Percentiles rank a stretch among this genome's conserved stretches.
These are phyloP conservation scores for Cercospora berteroae DNA, from an alignment of 2,329 filamentous ascomycete species.

Conservation along the genomic window DNA sequence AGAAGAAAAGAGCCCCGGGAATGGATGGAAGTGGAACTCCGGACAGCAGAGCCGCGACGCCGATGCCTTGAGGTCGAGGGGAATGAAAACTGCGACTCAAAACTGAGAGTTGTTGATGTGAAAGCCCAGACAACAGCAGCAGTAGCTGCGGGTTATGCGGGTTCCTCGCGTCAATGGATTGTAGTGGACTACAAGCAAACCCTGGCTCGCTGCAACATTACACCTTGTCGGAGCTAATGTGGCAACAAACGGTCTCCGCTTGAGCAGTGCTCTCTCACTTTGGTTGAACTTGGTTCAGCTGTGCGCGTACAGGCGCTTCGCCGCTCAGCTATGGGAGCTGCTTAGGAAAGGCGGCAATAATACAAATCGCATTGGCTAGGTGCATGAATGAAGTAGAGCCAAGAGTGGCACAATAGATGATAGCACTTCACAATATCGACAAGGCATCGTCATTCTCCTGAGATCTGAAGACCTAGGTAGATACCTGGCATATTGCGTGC, in stretches of 20 bases:
- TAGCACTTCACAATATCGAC: neutral
- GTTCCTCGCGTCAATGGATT: neutral
- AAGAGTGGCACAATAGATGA: neutral
- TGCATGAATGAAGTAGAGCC: neutral
- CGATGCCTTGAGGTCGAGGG: slow-evolving; percentile 20
- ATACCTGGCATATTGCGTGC: neutral
- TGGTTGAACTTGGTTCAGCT: neutral
- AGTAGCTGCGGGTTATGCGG: neutral
- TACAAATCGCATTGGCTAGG: neutral
- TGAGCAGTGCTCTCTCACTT: neutral
- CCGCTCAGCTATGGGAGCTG: neutral
- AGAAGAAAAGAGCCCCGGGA: slow-evolving; percentile 40
- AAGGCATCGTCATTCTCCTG: neutral
- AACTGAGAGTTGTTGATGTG: neutral
- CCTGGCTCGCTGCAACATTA: neutral
- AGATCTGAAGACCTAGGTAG: neutral
- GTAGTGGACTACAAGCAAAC: neutral
- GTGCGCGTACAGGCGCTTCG: neutral
- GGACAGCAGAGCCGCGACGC: slow-evolving; percentile 32
- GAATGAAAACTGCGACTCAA: neutral
- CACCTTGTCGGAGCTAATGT: neutral
- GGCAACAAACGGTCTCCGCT: neutral
- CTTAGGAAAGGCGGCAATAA: neutral
- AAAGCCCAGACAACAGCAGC: neutral
- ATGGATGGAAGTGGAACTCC: slow-evolving; percentile 46